A percentile compares a stretch with the other conserved stretches of the same genome.
Conservation (phyloP, 2,329 filamentous ascomycete genomes). For the Clonostachys byssicola region DNA sequence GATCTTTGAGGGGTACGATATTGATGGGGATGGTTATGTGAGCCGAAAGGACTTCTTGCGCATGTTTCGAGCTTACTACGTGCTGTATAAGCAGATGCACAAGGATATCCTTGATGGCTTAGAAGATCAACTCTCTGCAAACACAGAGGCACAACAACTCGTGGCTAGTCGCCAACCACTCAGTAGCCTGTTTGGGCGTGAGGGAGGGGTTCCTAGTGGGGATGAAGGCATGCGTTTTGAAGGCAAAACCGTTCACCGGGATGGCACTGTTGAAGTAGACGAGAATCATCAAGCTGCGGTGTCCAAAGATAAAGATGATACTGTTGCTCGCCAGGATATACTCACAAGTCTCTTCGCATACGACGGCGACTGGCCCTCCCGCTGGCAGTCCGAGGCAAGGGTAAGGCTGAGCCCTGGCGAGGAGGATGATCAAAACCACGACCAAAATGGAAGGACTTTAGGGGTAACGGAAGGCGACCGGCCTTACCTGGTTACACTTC, state of each 20-base stretch:
- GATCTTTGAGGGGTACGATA: conserved; percentile 86
- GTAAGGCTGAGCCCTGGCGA: conserved; percentile 7
- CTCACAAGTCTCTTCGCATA: conserved; percentile 48
- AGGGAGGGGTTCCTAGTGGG: conserved; percentile 61
- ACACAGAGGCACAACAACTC: conserved; percentile 71
- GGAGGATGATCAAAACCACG: conserved; percentile 17
- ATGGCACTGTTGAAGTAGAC: conserved; percentile 61
- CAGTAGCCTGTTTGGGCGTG: conserved; percentile 70
- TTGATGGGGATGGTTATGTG: conserved; percentile 83
- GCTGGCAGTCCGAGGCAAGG: neutral
- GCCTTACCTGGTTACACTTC: conserved; percentile 35
- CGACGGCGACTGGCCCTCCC: conserved; percentile 14
- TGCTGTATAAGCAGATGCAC: conserved; percentile 85
- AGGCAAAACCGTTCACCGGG: conserved; percentile 59
- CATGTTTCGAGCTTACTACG: conserved; percentile 90
- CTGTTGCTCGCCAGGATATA: conserved; percentile 55
- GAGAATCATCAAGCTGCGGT: conserved; percentile 17
- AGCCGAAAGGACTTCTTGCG: conserved; percentile 83
- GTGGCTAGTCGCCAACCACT: conserved; percentile 72
- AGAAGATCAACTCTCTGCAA: conserved; percentile 73
- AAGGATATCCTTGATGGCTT: conserved; percentile 75
- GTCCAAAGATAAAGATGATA: conserved; percentile 40
- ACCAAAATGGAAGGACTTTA: conserved; percentile 12
- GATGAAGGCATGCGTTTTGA: conserved; percentile 54
- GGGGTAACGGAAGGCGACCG: conserved; percentile 19